Base-by-base conservation (phyloP, 768 basidiomycete genomes). In the Porphyrellus cyaneotinctus region DNA sequence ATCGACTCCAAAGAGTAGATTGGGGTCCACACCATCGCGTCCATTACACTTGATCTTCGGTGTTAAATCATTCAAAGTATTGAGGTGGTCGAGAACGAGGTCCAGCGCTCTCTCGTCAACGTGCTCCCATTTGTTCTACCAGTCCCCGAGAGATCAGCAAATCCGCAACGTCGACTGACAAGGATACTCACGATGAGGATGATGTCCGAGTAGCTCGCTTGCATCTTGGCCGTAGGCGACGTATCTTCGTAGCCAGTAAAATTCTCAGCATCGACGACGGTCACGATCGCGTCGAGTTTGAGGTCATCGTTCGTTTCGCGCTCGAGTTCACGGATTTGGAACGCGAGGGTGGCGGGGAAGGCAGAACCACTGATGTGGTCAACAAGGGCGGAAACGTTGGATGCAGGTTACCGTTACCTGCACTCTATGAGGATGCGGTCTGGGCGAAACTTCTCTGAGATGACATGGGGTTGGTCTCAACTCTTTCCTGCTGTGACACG, bases 371-470 rank as follows among this genome's bases (percentile, higher is more conserved):
- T 93, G 47, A 22, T 35, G 26, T 6, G 43, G 42, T 54, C 49
- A 58, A 41, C 47, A 15, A 44, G 22, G 23, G 47, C 10, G 26
- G 23, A 43, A 28, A 12, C 37, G 6, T 43, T 9, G 9, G 31
- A 41, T 37, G 20, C 14, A 38, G 35, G 1, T 10, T 30, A 36
- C 24, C 24, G 84, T 49, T 65, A 93, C 91, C 92, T 95, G 77
- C 89, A 91, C 72, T 97, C 95, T 54, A 97, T 91, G 60, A 97
- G 86, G 62, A 97, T 94, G 33, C 95, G 78, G 70, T 97, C 92
- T 3, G 94, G 93, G 18, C 76, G 72, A 70, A 80, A 93, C 56
- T 84, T 89, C 33, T 95, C 91, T 92, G 58, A 36, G 10, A 37
- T 26, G 13, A 43, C n/a, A 12, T n/a, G 23, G 45, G 31, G 14